Evolutionary conservation across 1,284 basidiomycete species (phyloP).

Genomic region (Apiotrichum siamense): DNA sequence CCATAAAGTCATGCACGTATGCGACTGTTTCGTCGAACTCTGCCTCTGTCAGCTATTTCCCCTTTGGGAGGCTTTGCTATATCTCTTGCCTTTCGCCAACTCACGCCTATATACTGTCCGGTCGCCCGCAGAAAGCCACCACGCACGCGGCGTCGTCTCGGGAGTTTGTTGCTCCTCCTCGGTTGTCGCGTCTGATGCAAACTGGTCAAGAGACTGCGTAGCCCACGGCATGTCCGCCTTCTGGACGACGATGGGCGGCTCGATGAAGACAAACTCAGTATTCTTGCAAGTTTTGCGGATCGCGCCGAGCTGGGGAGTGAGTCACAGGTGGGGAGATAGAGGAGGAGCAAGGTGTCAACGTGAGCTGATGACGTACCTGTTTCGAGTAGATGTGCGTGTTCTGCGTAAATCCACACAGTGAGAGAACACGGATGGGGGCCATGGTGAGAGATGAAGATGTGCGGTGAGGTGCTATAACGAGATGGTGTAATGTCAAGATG

Average conservation of each 20-base stretch:
- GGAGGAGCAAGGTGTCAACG: conserved; percentile 1
- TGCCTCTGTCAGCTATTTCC: no score
- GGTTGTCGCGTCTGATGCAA: conserved; percentile 55
- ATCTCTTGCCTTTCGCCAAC: conserved; percentile 8
- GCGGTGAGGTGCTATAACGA: background rate
- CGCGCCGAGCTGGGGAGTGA: conserved; percentile 25
- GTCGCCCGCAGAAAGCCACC: conserved; percentile 61
- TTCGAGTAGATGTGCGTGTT: conserved; percentile 73
- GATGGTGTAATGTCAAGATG: no score
- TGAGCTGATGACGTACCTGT: conserved; percentile 52
- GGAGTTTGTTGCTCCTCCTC: conserved; percentile 53
- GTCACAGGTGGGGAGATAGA: background rate
- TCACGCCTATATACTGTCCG: conserved; percentile 46
- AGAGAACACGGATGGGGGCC: conserved; percentile 31
- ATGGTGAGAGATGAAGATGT: background rate
- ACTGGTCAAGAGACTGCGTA: conserved; percentile 50
- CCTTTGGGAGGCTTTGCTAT: no score
- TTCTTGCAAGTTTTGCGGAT: conserved; percentile 51
- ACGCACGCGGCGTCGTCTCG: conserved; percentile 64
- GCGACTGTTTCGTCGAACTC: conserved; percentile 59
- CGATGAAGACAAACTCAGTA: conserved; percentile 64
- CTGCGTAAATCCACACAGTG: conserved; percentile 64
- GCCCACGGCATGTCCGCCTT: conserved; percentile 60
- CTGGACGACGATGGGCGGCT: conserved; percentile 63
- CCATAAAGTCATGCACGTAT: conserved; percentile 48